Evolutionary conservation across 192 early-diverging fungal species (phyloP), one percentile per base, ranked within the genome.

Genomic region (Radiomyces spectabilis): DNA sequence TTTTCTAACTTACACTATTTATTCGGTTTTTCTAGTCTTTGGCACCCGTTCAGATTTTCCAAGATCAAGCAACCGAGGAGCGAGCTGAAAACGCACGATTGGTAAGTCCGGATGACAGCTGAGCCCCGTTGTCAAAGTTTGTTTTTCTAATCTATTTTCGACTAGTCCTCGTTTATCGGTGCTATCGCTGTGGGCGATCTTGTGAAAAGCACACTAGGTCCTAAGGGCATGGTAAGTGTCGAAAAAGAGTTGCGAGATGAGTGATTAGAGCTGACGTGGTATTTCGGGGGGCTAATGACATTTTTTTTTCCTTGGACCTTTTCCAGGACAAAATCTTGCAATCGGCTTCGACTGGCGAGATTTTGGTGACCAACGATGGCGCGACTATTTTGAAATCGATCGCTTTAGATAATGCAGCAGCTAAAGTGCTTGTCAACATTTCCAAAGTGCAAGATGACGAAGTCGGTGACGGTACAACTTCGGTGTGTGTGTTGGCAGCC

Each of bases 401-500:
- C 59, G 89, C 91, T 16, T 80, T 99, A 18, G 96, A 99, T 70
- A 97, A 99, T 64, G 90, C 96, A 3, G 96, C 96, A 22, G 96
- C 94, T 59, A 97, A 97, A 70, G 90, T 99, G 25, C 74, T 97
- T 37, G 94, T 97, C 59, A 96, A 95, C 80, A 92, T 97, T 56
- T 96, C 94, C 41, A 99, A 99, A 72, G 94, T 97, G 37, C 96
- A 99, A 75, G 96, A 99, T 76, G 93, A 99, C 69, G 96, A 99
- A 74, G 94, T 99, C 21, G 96, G 96, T 33, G 96, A 99, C 73
- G 96, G 96, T 41, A 99, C 96, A n/a, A 99, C 96, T 26, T 96
- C 94, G 1, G 96, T 99, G 13, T 96, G 93, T 68, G 92, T 99
- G 27, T 78, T 99, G 45, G 96, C 94, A 2, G 89, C 94, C 5